Conservation (phyloP, 805 yeast species). For the Metschnikowia cubensis region DNA sequence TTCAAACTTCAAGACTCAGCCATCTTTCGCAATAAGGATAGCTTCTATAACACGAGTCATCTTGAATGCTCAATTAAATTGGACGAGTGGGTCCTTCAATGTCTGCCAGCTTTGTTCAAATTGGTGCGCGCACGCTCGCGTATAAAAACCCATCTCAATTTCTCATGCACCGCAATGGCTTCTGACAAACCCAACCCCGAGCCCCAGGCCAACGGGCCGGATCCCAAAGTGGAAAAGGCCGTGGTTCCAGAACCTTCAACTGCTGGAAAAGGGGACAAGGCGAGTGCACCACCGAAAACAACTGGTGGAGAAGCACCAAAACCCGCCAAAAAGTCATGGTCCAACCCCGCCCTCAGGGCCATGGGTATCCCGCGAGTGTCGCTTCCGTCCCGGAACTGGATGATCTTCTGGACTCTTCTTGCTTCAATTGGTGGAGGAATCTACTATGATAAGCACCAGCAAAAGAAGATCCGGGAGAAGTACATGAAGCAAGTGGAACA, state of each 20-base stretch:
- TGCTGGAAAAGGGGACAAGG: too few species aligned
- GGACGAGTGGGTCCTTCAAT: not conserved
- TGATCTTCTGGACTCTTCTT: conserved; percentile 75
- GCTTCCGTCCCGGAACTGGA: conserved; percentile 91
- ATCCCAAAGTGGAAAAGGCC: too few species aligned
- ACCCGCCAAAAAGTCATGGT: conserved; percentile 40
- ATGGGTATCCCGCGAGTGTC: conserved; percentile 79
- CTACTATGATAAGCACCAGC: conserved; percentile 73
- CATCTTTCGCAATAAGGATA: too few species aligned
- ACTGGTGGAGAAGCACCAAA: too few species aligned
- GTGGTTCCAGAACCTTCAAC: too few species aligned
- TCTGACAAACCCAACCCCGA: conserved; percentile 1
- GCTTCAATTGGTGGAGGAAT: conserved; percentile 69
- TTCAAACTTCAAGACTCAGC: too few species aligned
- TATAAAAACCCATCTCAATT: not conserved
- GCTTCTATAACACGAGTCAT: too few species aligned
- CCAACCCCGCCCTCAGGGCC: conserved; percentile 76
- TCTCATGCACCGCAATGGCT: not conserved
- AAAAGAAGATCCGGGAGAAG: conserved; percentile 56
- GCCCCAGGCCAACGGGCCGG: not conserved
- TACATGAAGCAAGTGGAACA: conserved; percentile 61
- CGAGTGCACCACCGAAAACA: too few species aligned
- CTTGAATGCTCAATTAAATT: too few species aligned
- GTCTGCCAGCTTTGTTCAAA: not conserved
- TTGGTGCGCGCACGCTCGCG: conserved; percentile 2